phyloP scores from a whole-genome alignment of 345 rosid genomes.

The Pelargonium nanum region DNA sequence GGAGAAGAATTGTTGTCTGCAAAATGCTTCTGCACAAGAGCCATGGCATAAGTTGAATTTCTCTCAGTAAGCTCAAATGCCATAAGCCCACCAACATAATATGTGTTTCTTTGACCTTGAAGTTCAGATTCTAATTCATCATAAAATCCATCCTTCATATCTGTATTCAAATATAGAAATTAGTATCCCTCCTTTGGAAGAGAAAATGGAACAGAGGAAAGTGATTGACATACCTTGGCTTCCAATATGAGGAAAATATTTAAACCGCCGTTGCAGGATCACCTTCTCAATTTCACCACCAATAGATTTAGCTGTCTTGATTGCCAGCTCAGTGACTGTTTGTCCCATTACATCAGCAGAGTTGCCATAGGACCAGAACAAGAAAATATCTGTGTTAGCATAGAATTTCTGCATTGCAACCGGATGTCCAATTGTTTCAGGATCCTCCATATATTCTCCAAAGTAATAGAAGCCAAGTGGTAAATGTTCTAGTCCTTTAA shows the following conservation, averaged over 20 bases:
- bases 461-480: constrained; percentile 58
- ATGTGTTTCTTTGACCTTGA: constrained; percentile 49
- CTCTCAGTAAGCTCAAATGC: constrained; percentile 71
- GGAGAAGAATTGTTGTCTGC: constrained; percentile 31
- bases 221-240: constrained; percentile 36
- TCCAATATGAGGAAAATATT: constrained; percentile 56
- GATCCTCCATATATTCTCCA: constrained; percentile 57
- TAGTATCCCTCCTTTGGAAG: constrained; percentile 1
- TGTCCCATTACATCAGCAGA: constrained; percentile 30
- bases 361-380: constrained; percentile 67
- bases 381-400: constrained; percentile 46
- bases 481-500: constrained; percentile 43
- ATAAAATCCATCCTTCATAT: constrained; percentile 58
- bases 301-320: constrained; percentile 26
- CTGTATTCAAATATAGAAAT: constrained; percentile 22
- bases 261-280: constrained; percentile 45
- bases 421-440: constrained; percentile 51
- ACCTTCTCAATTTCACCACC: constrained; percentile 42
- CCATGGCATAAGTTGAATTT: constrained; percentile 57
- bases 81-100: constrained; percentile 54
- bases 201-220: constrained; percentile 1
- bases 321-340: constrained; percentile 31
- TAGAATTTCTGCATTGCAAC: constrained; percentile 66
- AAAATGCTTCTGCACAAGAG: constrained; percentile 50
- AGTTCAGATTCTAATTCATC: constrained; percentile 44